These are phyloP conservation scores for Hericium coralloides DNA, from an alignment of 768 basidiomycete species.

Conservation along the genomic window DNA sequence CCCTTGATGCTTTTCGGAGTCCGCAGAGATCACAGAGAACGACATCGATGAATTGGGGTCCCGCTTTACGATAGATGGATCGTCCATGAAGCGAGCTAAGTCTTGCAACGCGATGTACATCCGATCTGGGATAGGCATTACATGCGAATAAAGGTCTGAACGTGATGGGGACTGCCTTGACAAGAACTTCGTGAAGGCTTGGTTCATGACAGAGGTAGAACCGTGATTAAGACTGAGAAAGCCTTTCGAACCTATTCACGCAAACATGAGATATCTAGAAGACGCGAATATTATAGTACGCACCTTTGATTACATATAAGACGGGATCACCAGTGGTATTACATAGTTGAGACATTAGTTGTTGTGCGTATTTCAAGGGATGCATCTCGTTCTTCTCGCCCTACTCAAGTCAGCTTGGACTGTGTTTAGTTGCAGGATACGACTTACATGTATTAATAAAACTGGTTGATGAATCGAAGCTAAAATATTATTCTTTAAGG, in stretches of 20 bases:
- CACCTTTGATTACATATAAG: constrained; percentile 4
- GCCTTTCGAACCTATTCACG: constrained; percentile 40
- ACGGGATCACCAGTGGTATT: not conserved
- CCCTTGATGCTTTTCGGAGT: constrained; percentile 42
- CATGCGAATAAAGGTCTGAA: constrained; percentile 37
- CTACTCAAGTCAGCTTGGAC: not conserved
- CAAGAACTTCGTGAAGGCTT: constrained; percentile 55
- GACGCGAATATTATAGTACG: not conserved
- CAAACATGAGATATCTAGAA: not conserved
- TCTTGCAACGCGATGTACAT: constrained; percentile 45
- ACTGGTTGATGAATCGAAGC: constrained; percentile 1
- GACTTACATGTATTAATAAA: constrained; percentile 7
- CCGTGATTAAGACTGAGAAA: constrained; percentile 47
- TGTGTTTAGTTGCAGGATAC: not conserved
- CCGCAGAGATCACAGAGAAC: constrained; percentile 52
- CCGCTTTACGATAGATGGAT: constrained; percentile 36
- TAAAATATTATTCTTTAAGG: constrained; percentile 38
- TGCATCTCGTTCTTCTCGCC: constrained; percentile 4
- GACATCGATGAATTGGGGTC: constrained; percentile 57
- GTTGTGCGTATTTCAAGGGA: constrained; percentile 4
- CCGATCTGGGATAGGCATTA: constrained; percentile 31
- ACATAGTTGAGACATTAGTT: not conserved
- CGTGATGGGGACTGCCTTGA: constrained; percentile 39
- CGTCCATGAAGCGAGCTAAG: constrained; percentile 42
- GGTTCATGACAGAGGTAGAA: constrained; percentile 53